A percentile compares a stretch with the other conserved stretches of the same genome.
phyloP scores from a whole-genome alignment of 2,329 filamentous ascomycete genomes.

The Colletotrichum neosansevieriae region DNA sequence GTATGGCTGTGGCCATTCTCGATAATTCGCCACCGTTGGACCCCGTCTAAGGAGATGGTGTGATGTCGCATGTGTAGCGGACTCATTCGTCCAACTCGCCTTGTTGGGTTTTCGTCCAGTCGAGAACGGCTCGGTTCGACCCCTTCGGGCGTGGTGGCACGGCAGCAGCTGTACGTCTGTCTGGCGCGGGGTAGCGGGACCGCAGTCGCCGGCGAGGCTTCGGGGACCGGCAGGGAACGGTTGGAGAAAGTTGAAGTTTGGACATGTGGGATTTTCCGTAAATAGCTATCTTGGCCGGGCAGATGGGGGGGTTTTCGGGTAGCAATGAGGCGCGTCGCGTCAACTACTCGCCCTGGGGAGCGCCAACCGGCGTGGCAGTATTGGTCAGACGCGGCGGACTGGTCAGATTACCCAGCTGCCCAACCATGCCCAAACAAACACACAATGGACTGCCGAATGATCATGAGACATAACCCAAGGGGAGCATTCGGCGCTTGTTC shows the following conservation, averaged over 20 bases:
- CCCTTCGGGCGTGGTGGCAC: conserved; percentile 13
- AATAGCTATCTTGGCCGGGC: conserved; percentile 4
- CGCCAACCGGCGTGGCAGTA: conserved; percentile 10
- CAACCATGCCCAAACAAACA: conserved; percentile 19
- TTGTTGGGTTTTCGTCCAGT: conserved; percentile 25
- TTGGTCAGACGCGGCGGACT: conserved; percentile 5
- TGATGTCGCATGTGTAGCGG: conserved; percentile 19
- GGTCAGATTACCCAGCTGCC: conserved; percentile 9
- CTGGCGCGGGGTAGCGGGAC: conserved; percentile 20
- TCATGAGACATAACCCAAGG: neutral
- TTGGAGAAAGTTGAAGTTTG: conserved; percentile 4
- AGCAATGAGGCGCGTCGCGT: conserved; percentile 7
- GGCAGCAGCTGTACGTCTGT: conserved; percentile 20
- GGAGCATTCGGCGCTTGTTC: neutral
- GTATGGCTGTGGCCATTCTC: neutral
- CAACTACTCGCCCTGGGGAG: neutral
- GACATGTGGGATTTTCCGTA: neutral
- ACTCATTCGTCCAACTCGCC: conserved; percentile 25
- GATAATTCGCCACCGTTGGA: conserved; percentile 16
- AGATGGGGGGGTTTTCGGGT: neutral
- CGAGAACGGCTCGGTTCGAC: conserved; percentile 9
- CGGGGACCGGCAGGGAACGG: conserved; percentile 6
- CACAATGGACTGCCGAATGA: neutral
- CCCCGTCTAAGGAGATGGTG: conserved; percentile 11
- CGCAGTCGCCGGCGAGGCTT: conserved; percentile 19